These are phyloP conservation scores for Agaricus sinodeliciosus DNA, from an alignment of 768 basidiomycete species.

Conservation along the genomic window DNA sequence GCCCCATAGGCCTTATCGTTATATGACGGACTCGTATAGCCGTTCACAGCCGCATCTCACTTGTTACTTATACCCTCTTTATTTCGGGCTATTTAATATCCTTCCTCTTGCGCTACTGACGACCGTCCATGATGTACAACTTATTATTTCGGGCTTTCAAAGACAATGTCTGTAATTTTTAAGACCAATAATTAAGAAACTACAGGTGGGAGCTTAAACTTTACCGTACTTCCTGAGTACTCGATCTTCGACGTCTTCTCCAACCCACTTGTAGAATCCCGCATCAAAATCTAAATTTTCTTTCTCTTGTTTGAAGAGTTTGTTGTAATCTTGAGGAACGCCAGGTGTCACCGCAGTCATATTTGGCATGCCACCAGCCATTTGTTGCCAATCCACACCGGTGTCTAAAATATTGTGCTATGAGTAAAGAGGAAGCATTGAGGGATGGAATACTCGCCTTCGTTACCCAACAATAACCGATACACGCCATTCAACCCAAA, in stretches of 20 bases:
- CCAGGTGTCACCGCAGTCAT: constrained; percentile 49
- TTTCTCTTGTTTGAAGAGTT: constrained; percentile 84
- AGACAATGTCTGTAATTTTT: constrained; percentile 3
- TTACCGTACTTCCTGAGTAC: constrained; percentile 73
- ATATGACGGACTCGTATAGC: constrained; percentile 89
- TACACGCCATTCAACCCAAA: constrained; percentile 96
- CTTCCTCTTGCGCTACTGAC: neutral
- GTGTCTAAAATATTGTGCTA: neutral
- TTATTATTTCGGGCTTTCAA: constrained; percentile 2
- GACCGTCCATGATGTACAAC: constrained; percentile 2
- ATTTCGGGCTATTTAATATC: neutral
- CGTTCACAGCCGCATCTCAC: neutral
- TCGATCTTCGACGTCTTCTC: constrained; percentile 71
- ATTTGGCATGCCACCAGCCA: constrained; percentile 59
- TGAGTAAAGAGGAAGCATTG: neutral
- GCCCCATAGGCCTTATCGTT: constrained; percentile 75
- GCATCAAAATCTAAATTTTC: constrained; percentile 93
- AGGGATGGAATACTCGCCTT: constrained; percentile 47
- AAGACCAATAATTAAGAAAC: constrained; percentile 18
- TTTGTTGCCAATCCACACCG: constrained; percentile 44
- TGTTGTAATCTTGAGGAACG: constrained; percentile 79
- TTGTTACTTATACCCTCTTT: constrained; percentile 1
- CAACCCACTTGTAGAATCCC: constrained; percentile 79
- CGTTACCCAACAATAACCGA: constrained; percentile 84
- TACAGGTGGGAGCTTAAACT: constrained; percentile 28